phyloP scores from a whole-genome alignment of 371 early-diverging fungal species.

The Blastocladiella emersonii region DNA sequence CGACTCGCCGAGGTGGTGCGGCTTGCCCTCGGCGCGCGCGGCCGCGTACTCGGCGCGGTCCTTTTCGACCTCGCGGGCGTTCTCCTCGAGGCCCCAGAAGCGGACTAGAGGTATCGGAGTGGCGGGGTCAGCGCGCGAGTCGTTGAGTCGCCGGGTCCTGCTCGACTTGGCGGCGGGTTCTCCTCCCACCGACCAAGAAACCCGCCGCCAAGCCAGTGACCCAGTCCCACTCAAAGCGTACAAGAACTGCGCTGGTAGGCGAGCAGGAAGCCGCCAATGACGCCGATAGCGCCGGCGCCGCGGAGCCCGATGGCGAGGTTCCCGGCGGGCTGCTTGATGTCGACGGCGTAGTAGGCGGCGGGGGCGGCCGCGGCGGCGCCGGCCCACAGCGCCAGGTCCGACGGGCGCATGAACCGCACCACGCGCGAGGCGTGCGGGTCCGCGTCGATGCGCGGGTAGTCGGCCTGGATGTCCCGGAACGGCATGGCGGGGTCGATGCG shows the following conservation, averaged over 20 bases:
- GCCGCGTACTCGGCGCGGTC: constrained; percentile 51
- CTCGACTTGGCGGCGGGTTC: too few species aligned
- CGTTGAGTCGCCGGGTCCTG: too few species aligned
- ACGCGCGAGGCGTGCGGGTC: constrained; percentile 73
- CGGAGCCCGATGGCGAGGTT: constrained; percentile 23
- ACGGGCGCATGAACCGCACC: constrained; percentile 70
- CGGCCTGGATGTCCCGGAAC: constrained; percentile 29
- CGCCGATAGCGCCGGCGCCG: constrained; percentile 34
- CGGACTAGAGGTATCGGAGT: constrained; percentile 39
- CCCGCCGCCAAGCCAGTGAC: neutral
- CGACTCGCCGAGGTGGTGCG: constrained; percentile 49
- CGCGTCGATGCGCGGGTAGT: constrained; percentile 51
- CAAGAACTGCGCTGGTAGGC: constrained; percentile 50
- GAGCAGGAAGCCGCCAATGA: constrained; percentile 52
- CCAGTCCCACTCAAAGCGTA: constrained; percentile 22
- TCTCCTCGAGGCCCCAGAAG: constrained; percentile 90
- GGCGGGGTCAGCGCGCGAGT: neutral
- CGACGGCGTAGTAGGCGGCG: constrained; percentile 51
- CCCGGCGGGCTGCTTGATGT: neutral
- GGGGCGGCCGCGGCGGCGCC: constrained; percentile 61
- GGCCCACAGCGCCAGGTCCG: constrained; percentile 60
- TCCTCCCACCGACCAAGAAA: too few species aligned
- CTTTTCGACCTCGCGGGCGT: constrained; percentile 58
- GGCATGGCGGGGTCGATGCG: constrained; percentile 12
- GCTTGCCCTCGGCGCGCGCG: constrained; percentile 47